phyloP scores from a whole-genome alignment of 345 rosid species.

The Syzygium aromaticum region DNA sequence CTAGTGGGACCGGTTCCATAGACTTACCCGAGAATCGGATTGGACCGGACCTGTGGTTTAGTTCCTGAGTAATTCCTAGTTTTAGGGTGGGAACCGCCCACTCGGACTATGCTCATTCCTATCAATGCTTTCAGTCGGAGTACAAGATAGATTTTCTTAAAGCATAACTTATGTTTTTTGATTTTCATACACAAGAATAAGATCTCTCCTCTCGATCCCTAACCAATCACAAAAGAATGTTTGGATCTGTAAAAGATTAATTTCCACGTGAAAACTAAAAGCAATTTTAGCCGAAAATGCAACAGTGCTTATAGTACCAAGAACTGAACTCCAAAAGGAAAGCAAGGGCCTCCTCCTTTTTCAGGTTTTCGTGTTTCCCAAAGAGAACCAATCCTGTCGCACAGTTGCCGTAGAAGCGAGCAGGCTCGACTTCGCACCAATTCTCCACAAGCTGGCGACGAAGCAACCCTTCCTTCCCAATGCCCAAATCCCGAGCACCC shows the following conservation, averaged over 20 bases:
- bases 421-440: not conserved
- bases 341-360: not conserved
- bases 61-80: too few relatives aligned
- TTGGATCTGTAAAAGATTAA: not conserved
- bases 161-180: not conserved
- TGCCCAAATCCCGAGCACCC: not conserved
- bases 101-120: too few relatives aligned
- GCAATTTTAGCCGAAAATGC: not conserved
- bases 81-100: too few relatives aligned
- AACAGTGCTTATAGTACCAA: not conserved
- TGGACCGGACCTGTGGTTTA: too few relatives aligned
- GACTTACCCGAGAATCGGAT: too few relatives aligned
- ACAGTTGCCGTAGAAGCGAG: not conserved
- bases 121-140: not conserved
- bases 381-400: not conserved
- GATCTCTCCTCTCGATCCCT: not conserved
- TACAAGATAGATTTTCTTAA: not conserved
- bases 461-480: not conserved
- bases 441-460: not conserved
- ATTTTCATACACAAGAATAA: not conserved
- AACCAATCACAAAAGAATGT: not conserved
- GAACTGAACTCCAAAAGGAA: not conserved
- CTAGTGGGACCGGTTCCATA: too few relatives aligned
- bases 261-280: not conserved
- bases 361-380: not conserved